phyloP scores from a whole-genome alignment of 2,329 filamentous ascomycete species.

The Aspergillus hortae region DNA sequence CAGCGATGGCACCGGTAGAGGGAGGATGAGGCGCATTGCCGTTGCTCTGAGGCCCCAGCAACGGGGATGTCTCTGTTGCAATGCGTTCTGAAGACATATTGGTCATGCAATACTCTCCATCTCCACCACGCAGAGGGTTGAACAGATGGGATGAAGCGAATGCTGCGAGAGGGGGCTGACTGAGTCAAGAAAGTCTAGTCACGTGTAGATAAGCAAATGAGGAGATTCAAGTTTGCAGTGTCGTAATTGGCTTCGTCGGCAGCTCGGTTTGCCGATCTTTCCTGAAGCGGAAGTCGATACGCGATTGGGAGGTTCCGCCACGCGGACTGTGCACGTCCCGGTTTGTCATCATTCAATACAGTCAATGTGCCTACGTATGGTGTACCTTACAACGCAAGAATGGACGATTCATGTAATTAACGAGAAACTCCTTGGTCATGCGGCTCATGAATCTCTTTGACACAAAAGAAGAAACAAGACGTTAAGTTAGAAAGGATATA shows the following conservation, averaged over 20 bases:
- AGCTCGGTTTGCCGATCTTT: neutral
- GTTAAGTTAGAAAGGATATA: neutral
- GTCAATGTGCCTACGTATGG: neutral
- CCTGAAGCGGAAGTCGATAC: neutral
- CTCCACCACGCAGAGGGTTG: slow-evolving; percentile 3
- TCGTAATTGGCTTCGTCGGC: slow-evolving; percentile 5
- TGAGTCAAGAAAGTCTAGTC: slow-evolving; percentile 1
- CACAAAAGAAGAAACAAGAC: neutral
- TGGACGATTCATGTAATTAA: too few relatives aligned
- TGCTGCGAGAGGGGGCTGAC: neutral
- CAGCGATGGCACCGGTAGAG: slow-evolving; percentile 22
- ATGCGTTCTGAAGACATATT: slow-evolving; percentile 22
- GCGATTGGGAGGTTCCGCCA: neutral
- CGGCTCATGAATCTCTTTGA: neutral
- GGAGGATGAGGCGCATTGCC: slow-evolving; percentile 15
- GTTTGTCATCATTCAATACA: neutral
- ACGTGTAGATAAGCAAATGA: slow-evolving; percentile 20
- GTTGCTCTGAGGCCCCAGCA: slow-evolving; percentile 36
- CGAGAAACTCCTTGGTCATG: neutral
- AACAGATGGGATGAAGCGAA: neutral
- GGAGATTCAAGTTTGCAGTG: slow-evolving; percentile 3
- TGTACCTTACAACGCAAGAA: too few relatives aligned
- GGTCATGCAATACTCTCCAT: slow-evolving; percentile 1
- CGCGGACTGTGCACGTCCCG: neutral
- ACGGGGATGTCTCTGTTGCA: slow-evolving; percentile 44